Base-by-base conservation (phyloP, 805 yeast genomes). In the Yarrowia porcina region DNA sequence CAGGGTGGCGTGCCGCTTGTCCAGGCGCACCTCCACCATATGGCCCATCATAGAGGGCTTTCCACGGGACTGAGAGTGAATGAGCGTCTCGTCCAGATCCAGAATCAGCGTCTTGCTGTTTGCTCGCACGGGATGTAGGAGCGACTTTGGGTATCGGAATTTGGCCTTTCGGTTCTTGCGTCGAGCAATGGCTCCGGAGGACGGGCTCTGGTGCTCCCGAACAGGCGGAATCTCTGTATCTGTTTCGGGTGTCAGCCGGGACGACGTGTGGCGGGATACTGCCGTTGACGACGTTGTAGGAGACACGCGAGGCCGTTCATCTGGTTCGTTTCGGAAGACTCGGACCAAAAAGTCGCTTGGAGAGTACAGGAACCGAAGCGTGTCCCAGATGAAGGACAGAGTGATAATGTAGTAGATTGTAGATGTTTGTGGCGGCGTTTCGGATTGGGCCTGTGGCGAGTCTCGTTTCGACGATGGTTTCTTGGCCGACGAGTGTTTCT, bases 51-150 rank as follows among this genome's bases (percentile, higher is more conserved):
- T 69, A 68, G 74, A 72, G 64, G 76, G 68, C 42, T 75, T 71
- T 2, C 82, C 81, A 64, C 96, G 79, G 5, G 96, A 85, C 63
- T 91, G 79, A 1, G 98, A 91, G 72, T 94, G 99, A 63, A 94
- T 91, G 63, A 94, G 77, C 0, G 99, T 94, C 71, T 94, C 99
- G 74, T 93, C 99, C 30, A 94, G 80, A 72, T 94, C 99, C 23
- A 94, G 77, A 1, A 94, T 88, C 30, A 94, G 79, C 0, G 90
- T 87, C 70, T 90, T 91, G 67, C 79, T 80, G 42, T 65, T 56
- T 8, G 45, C 42, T 17, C 63, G 36, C 21, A 28, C 59, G 3
- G 59, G 59, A 52, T 52, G 59, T 8, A 52, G 38, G 15, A 52
- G 59, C 17, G 33, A 25, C 33, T 52, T 52, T n/a, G 59, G 59